Evolutionary conservation across 2,329 filamentous ascomycete species (phyloP).

Genomic region (Kalaharituber pfeilii): DNA sequence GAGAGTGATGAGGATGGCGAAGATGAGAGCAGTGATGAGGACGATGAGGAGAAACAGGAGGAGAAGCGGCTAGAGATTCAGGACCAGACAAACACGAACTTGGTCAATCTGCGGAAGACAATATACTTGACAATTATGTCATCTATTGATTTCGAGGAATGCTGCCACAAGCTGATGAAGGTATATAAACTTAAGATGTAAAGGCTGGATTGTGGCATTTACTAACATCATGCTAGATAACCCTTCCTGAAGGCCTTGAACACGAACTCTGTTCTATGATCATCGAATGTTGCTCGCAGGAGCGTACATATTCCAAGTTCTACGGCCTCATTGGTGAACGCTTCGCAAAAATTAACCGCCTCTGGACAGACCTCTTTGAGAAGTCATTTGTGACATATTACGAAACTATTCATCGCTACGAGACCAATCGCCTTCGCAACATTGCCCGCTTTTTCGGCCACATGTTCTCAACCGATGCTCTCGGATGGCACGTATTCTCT

Average conservation of each 20-base stretch:
- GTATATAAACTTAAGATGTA: too few species aligned
- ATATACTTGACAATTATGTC: slow-evolving; percentile 98
- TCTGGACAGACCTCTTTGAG: slow-evolving; percentile 90
- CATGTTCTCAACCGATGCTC: slow-evolving; percentile 67
- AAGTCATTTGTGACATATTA: slow-evolving; percentile 83
- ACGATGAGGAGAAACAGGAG: slow-evolving; percentile 56
- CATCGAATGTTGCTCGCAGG: slow-evolving; percentile 89
- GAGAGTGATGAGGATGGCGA: slow-evolving; percentile 43
- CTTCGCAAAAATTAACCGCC: slow-evolving; percentile 85
- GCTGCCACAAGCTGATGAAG: slow-evolving; percentile 91
- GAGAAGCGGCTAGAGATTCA: slow-evolving; percentile 85
- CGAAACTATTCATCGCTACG: slow-evolving; percentile 91
- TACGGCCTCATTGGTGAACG: slow-evolving; percentile 87
- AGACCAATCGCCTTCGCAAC: slow-evolving; percentile 87
- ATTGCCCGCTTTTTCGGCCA: slow-evolving; percentile 92
- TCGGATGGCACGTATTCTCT: slow-evolving; percentile 80
- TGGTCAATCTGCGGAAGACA: slow-evolving; percentile 79
- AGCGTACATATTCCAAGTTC: slow-evolving; percentile 94
- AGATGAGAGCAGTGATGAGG: slow-evolving; percentile 49
- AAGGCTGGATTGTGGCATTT: too few species aligned
- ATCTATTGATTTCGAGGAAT: slow-evolving; percentile 88
- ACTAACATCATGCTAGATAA: too few species aligned
- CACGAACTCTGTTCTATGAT: slow-evolving; percentile 90
- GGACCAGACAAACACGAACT: slow-evolving; percentile 88
- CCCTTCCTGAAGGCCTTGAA: slow-evolving; percentile 71